Conservation (phyloP, 495 filamentous ascomycete species). For the Xylaria flabelliformis region DNA sequence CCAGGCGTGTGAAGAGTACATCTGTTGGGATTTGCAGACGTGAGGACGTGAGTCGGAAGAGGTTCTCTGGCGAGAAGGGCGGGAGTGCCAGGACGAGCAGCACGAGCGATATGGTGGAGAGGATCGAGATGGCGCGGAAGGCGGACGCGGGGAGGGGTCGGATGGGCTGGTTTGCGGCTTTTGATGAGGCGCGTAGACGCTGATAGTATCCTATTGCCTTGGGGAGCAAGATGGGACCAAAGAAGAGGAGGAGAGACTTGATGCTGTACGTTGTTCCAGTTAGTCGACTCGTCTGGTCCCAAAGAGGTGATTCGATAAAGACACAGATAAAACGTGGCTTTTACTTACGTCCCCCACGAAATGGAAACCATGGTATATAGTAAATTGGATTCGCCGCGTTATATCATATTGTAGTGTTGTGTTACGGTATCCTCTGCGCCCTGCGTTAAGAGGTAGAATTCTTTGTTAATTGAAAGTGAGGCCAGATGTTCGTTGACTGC, state of each 20-base stretch:
- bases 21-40: conserved; percentile 85
- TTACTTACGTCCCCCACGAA: conserved; percentile 57
- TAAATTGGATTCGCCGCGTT: conserved; percentile 25
- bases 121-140: conserved; percentile 63
- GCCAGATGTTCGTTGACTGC: conserved; percentile 20
- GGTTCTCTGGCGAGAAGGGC: conserved; percentile 73
- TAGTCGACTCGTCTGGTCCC: conserved; percentile 12
- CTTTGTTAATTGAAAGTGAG: conserved; percentile 23
- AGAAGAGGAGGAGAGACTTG: conserved; percentile 81
- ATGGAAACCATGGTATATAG: conserved; percentile 44
- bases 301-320: neutral
- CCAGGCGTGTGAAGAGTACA: conserved; percentile 82
- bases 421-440: neutral
- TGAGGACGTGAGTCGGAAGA: conserved; percentile 79
- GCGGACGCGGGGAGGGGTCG: conserved; percentile 62
- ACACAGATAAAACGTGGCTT: neutral
- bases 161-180: conserved; percentile 58
- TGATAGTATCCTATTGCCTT: conserved; percentile 75
- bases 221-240: conserved; percentile 84
- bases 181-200: conserved; percentile 55
- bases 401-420: conserved; percentile 30
- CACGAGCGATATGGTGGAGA: conserved; percentile 62
- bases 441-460: neutral
- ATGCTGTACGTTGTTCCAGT: conserved; percentile 53
- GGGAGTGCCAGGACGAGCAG: conserved; percentile 72